phyloP scores from a whole-genome alignment of 163 green algal genomes.

The Scenedesmus sp. region DNA sequence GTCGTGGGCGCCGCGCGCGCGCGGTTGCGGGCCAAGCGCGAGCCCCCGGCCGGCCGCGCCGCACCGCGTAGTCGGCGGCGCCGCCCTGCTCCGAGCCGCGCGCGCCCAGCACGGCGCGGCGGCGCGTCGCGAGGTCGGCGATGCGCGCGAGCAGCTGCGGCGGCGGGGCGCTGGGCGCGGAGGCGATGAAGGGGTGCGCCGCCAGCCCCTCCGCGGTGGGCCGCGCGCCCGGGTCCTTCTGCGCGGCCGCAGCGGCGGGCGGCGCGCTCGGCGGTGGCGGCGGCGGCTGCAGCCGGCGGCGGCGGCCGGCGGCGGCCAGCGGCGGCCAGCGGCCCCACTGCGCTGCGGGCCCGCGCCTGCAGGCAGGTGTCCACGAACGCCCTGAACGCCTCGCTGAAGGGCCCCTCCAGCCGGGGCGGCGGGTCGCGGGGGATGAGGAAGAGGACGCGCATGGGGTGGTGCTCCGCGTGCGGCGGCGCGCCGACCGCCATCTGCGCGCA shows the following conservation, averaged over 20 bases:
- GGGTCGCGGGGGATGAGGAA: slow-evolving; percentile 94
- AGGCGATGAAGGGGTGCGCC: slow-evolving; percentile 42
- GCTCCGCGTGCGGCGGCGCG: slow-evolving; percentile 79
- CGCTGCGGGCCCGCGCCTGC: too few relatives aligned
- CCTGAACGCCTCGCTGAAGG: slow-evolving; percentile 84
- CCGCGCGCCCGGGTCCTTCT: slow-evolving; percentile 39
- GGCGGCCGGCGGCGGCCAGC: too few relatives aligned
- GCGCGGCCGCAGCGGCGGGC: neutral
- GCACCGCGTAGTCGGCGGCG: neutral
- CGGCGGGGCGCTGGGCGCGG: neutral
- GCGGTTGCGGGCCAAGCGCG: too few relatives aligned
- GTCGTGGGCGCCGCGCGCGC: too few relatives aligned
- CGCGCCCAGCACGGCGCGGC: slow-evolving; percentile 3
- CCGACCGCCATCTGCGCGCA: slow-evolving; percentile 86
- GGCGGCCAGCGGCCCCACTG: too few relatives aligned
- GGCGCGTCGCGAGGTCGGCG: slow-evolving; percentile 3
- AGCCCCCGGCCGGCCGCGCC: neutral
- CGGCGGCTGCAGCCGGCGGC: too few relatives aligned
- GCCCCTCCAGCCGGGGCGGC: slow-evolving; percentile 77
- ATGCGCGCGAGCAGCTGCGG: slow-evolving; percentile 21
- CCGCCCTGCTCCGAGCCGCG: neutral
- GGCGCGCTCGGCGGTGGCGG: too few relatives aligned
- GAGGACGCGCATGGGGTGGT: slow-evolving; percentile 93
- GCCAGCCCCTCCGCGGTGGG: slow-evolving; percentile 30
- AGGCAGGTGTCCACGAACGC: slow-evolving; percentile 82